phyloP scores from a whole-genome alignment of 2,329 filamentous ascomycete genomes.

The Colletotrichum sidae region DNA sequence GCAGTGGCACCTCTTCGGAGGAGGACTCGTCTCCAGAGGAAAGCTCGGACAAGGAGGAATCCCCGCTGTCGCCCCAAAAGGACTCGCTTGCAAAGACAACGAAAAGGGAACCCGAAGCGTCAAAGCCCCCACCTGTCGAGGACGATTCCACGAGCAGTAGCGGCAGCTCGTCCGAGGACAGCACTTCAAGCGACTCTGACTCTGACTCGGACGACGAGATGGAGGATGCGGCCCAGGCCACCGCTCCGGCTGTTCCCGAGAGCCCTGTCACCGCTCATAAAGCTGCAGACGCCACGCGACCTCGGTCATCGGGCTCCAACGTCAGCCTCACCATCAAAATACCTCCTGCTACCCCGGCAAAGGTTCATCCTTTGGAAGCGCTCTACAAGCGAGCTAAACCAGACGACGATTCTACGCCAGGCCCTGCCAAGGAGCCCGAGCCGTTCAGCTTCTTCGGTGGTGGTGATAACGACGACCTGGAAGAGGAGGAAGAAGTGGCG shows the following conservation, averaged over 20 bases:
- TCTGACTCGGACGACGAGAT: constrained; percentile 42
- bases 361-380: constrained; percentile 88
- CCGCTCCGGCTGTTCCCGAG: neutral
- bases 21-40: constrained; percentile 47
- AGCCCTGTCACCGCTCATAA: constrained; percentile 37
- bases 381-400: constrained; percentile 82
- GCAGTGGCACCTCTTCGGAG: constrained; percentile 51
- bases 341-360: constrained; percentile 58
- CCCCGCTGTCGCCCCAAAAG: constrained; percentile 31
- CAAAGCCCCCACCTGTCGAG: constrained; percentile 37
- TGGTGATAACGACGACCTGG: constrained; percentile 59
- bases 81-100: constrained; percentile 28
- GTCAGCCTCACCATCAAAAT: constrained; percentile 67
- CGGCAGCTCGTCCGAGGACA: constrained; percentile 41
- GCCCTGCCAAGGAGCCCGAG: constrained; percentile 16
- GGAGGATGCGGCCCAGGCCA: constrained; percentile 34
- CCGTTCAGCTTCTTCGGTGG: constrained; percentile 77
- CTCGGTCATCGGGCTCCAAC: constrained; percentile 63
- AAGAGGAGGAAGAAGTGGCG: constrained; percentile 41
- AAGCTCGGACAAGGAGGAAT: constrained; percentile 45
- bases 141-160: constrained; percentile 42
- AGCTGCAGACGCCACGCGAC: constrained; percentile 51
- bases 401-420: constrained; percentile 45
- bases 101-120: neutral
- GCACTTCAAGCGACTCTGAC: constrained; percentile 32